Evolutionary conservation across 768 basidiomycete genomes (phyloP).

Genomic region (Sporobolomyces pararoseus): DNA sequence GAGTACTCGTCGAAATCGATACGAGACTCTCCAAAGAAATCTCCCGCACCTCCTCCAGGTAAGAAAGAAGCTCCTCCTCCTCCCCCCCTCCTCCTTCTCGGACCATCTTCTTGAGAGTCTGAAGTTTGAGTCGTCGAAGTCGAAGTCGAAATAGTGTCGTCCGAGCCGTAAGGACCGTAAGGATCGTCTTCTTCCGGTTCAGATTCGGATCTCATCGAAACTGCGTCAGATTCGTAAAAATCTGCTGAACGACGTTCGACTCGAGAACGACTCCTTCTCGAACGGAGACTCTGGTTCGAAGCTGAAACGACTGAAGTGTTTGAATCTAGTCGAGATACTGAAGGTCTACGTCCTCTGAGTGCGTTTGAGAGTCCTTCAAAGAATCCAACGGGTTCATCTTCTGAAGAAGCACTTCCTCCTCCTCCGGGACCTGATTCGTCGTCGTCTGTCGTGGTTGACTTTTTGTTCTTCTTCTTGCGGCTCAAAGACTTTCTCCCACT

Average conservation of each 20-base stretch:
- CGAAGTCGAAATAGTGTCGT: conserved; percentile 29
- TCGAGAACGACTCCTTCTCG: conserved; percentile 5
- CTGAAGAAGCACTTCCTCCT: too few relatives aligned
- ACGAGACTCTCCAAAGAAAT: conserved; percentile 74
- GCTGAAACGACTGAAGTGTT: not conserved
- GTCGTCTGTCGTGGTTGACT: not conserved
- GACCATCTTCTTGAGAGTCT: conserved; percentile 26
- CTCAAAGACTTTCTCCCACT: not conserved
- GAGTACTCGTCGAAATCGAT: conserved; percentile 65
- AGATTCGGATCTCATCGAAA: conserved; percentile 45
- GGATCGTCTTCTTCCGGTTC: conserved; percentile 41
- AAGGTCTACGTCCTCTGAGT: conserved; percentile 19
- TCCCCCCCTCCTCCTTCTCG: conserved; percentile 15
- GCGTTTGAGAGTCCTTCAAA: conserved; percentile 40
- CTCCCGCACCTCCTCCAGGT: conserved; percentile 54
- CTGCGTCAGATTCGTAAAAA: conserved; percentile 53
- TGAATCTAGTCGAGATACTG: conserved; percentile 2
- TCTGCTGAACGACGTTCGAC: not conserved
- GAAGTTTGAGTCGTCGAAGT: conserved; percentile 22
- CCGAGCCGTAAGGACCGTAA: conserved; percentile 44
- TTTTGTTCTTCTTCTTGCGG: not conserved
- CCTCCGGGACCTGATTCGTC: not conserved
- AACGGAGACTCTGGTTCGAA: conserved; percentile 10
- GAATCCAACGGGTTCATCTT: conserved; percentile 36
- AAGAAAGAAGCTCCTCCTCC: conserved; percentile 31